A percentile compares a stretch with the other conserved stretches of the same genome.
Conservation (phyloP, 2,329 filamentous ascomycete species). For the Thelonectria discophora region DNA sequence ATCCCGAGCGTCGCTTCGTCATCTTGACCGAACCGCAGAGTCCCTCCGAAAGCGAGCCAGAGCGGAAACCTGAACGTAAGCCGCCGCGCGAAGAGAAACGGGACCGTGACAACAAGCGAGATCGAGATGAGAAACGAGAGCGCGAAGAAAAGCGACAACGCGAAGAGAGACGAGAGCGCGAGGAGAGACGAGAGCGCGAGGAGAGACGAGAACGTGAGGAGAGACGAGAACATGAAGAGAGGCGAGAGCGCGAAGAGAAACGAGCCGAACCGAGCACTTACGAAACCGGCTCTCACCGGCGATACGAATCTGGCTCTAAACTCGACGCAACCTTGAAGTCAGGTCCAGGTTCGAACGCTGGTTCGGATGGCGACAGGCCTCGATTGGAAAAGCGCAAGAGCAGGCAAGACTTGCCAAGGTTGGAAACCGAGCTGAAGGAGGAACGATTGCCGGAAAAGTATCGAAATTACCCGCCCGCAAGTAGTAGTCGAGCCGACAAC, state of each 20-base stretch:
- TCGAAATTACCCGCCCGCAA: conserved; percentile 49
- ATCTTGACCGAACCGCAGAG: conserved; percentile 55
- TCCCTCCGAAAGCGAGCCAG: conserved; percentile 35
- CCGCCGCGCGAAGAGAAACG: conserved; percentile 22
- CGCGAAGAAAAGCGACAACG: neutral
- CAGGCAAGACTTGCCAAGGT: conserved; percentile 53
- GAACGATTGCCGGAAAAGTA: conserved; percentile 43
- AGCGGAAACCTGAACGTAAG: conserved; percentile 36
- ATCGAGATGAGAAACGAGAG: conserved; percentile 23
- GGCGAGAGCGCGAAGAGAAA: conserved; percentile 12
- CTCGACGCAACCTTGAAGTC: conserved; percentile 33
- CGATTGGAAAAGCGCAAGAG: conserved; percentile 44
- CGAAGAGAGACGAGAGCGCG: neutral
- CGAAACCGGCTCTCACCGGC: conserved; percentile 20
- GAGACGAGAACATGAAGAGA: conserved; percentile 5
- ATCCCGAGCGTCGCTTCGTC: conserved; percentile 73
- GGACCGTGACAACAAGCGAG: neutral
- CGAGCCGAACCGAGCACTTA: conserved; percentile 9
- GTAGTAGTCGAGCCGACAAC: conserved; percentile 45
- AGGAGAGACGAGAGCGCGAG: neutral
- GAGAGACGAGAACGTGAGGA: neutral
- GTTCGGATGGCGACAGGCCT: conserved; percentile 36
- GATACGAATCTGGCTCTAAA: conserved; percentile 14
- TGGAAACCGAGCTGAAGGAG: conserved; percentile 53
- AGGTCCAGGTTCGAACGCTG: conserved; percentile 24